phyloP scores from a whole-genome alignment of 148 eudicot genomes.

The Nepenthes gracilis region DNA sequence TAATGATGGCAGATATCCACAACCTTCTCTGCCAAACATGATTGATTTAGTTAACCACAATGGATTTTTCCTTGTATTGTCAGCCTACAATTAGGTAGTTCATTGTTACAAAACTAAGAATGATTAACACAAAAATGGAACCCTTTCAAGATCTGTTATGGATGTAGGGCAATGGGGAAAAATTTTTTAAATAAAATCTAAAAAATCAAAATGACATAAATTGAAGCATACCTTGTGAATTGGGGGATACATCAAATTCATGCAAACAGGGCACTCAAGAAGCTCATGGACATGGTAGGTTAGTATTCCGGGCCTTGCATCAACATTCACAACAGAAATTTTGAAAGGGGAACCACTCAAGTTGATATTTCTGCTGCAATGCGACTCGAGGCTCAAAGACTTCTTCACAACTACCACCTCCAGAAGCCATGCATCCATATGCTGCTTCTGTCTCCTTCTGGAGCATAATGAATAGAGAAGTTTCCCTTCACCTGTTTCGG shows the following conservation, averaged over 20 bases:
- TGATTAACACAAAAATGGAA: no score
- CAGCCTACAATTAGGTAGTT: no score
- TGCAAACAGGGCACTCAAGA: slow-evolving; percentile 62
- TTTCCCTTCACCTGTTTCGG: neutral
- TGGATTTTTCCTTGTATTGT: no score
- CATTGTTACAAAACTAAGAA: no score
- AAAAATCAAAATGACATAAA: no score
- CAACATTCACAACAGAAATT: slow-evolving; percentile 12
- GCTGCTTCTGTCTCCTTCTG: neutral
- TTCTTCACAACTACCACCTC: slow-evolving; percentile 24
- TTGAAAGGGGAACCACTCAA: slow-evolving; percentile 19
- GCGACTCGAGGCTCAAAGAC: slow-evolving; percentile 20
- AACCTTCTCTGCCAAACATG: no score
- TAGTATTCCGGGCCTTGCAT: slow-evolving; percentile 22
- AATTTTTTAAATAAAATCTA: no score
- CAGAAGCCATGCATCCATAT: slow-evolving; percentile 30
- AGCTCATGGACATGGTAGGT: slow-evolving; percentile 40
- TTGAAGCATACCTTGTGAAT: slow-evolving; percentile 40
- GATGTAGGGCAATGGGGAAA: no score
- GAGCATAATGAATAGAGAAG: neutral
- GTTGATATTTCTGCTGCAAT: slow-evolving; percentile 7
- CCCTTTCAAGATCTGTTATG: no score
- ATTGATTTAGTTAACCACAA: no score
- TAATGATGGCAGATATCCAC: no score
- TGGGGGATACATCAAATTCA: slow-evolving; percentile 49